These are phyloP conservation scores for Pichia sporocuriosa DNA, from an alignment of 805 yeast genomes.

Conservation along the genomic window DNA sequence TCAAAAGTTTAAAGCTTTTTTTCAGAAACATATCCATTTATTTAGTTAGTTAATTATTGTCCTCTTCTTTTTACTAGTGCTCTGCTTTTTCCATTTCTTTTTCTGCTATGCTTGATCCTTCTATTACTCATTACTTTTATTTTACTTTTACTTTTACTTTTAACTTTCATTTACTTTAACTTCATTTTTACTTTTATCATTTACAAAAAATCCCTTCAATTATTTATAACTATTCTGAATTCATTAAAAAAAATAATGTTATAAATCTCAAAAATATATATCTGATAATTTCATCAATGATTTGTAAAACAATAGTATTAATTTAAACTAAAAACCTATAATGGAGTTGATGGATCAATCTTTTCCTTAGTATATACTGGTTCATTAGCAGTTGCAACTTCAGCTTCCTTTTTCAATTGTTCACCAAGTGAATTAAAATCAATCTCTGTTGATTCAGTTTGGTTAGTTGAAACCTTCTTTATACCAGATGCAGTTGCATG, in stretches of 20 bases:
- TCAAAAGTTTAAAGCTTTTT: not conserved
- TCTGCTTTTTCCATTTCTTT: not conserved
- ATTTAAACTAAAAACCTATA: not conserved
- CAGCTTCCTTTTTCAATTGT: constrained; percentile 14
- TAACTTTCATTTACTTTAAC: not conserved
- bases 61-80: too few species aligned
- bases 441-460: constrained; percentile 9
- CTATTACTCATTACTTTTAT: not conserved
- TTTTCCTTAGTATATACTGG: constrained; percentile 13
- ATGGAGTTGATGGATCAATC: constrained; percentile 9
- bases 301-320: too few species aligned
- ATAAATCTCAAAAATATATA: too few species aligned
- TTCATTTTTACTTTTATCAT: not conserved
- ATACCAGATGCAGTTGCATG: constrained; percentile 6
- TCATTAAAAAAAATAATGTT: too few species aligned
- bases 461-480: not conserved
- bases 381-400: constrained; percentile 5
- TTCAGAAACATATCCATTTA: too few species aligned
- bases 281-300: too few species aligned
- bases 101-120: not conserved
- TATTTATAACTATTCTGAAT: not conserved
- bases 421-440: constrained; percentile 16
- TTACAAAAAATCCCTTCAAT: not conserved
- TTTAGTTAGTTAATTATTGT: too few species aligned
- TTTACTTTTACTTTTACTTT: not conserved